A percentile compares a stretch with the other conserved stretches of the same genome.
phyloP scores from a whole-genome alignment of 2,329 filamentous ascomycete genomes.

The Diaporthe vaccinii region DNA sequence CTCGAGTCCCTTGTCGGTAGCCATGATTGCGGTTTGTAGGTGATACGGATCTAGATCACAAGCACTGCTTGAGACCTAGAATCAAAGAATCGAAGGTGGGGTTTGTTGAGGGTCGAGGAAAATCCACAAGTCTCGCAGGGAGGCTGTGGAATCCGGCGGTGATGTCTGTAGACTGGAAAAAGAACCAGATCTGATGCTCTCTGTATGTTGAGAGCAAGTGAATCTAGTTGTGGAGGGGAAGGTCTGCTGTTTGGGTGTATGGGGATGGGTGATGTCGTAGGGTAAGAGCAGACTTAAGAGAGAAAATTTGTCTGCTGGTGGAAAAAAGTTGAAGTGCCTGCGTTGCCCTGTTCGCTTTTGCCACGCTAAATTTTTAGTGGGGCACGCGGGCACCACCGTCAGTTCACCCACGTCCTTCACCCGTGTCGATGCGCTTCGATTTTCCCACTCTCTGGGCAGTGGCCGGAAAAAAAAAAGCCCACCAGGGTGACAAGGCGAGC shows the following conservation, averaged over 20 bases:
- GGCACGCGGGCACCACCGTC: slow-evolving; percentile 24
- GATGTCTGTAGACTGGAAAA: slow-evolving; percentile 48
- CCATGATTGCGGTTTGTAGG: slow-evolving; percentile 87
- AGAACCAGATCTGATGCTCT: slow-evolving; percentile 65
- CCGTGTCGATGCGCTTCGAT: not conserved
- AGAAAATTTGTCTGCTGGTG: slow-evolving; percentile 38
- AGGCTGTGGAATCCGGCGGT: slow-evolving; percentile 46
- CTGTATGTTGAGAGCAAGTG: slow-evolving; percentile 55
- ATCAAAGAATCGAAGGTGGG: slow-evolving; percentile 55
- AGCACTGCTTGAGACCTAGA: slow-evolving; percentile 84
- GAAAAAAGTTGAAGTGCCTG: slow-evolving; percentile 38
- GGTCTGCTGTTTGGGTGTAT: slow-evolving; percentile 34
- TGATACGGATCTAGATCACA: slow-evolving; percentile 76
- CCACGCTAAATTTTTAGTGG: slow-evolving; percentile 33
- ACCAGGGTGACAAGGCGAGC: not conserved
- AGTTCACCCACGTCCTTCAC: slow-evolving; percentile 8
- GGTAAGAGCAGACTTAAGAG: slow-evolving; percentile 32
- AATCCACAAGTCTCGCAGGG: slow-evolving; percentile 52
- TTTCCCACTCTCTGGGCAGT: not conserved
- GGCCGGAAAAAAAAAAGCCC: not conserved
- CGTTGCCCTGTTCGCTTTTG: slow-evolving; percentile 29
- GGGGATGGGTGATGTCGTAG: slow-evolving; percentile 33
- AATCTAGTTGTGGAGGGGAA: slow-evolving; percentile 38
- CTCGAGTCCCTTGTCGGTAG: slow-evolving; percentile 97
- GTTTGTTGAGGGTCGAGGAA: slow-evolving; percentile 48